Percentiles rank a stretch among this genome's conserved stretches.
Evolutionary conservation across 192 early-diverging fungal genomes (phyloP).

Genomic region (Gaertneriomyces sp.): DNA sequence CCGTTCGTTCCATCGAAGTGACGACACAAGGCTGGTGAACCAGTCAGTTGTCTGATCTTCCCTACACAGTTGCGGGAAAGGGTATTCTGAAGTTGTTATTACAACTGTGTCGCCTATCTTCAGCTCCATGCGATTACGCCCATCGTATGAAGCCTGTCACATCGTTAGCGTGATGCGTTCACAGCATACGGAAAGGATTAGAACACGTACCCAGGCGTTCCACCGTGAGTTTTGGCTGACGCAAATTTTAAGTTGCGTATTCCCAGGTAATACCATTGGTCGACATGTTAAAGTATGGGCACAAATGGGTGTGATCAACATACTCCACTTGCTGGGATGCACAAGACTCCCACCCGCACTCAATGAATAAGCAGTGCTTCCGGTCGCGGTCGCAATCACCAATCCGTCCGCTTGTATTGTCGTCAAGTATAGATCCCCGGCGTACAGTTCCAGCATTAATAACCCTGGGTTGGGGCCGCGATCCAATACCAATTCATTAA

Average conservation of each 20-base stretch:
- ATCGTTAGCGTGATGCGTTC: not conserved
- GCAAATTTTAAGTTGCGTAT: constrained; percentile 83
- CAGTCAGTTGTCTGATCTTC: constrained; percentile 76
- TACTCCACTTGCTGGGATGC: constrained; percentile 91
- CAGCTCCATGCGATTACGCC: constrained; percentile 85
- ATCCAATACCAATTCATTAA: constrained; percentile 35
- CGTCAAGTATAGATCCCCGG: constrained; percentile 82
- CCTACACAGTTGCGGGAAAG: constrained; percentile 83
- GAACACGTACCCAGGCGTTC: constrained; percentile 79
- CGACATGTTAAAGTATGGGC: constrained; percentile 87
- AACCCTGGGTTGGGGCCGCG: constrained; percentile 42
- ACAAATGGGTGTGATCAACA: constrained; percentile 90
- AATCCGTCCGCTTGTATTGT: constrained; percentile 96
- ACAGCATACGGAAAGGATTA: not conserved
- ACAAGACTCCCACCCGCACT: constrained; percentile 85
- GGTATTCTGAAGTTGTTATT: constrained; percentile 79
- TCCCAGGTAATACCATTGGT: constrained; percentile 93
- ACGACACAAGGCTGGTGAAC: constrained; percentile 81
- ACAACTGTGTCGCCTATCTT: constrained; percentile 82
- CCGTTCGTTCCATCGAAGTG: constrained; percentile 91
- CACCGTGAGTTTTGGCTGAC: constrained; percentile 71
- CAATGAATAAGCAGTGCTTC: constrained; percentile 52
- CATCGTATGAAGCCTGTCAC: constrained; percentile 71
- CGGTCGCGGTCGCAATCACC: constrained; percentile 91
- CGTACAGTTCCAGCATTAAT: constrained; percentile 67